A percentile compares a stretch with the other conserved stretches of the same genome.
Conservation (phyloP, 192 early-diverging fungal species). For the Coemansia sp. region DNA sequence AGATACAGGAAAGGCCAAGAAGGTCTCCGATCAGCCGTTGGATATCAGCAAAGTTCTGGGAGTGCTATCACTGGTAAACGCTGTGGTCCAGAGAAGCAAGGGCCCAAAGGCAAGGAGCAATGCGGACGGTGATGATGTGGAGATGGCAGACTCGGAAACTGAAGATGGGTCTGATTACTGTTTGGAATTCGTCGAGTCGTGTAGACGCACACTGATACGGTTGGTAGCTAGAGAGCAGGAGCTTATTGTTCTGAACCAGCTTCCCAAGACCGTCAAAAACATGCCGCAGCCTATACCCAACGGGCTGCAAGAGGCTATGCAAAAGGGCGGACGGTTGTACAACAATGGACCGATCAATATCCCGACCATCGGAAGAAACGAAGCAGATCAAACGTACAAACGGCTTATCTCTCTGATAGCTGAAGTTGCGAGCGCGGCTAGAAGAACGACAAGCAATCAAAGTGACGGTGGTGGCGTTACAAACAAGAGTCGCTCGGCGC, state of each 20-base stretch:
- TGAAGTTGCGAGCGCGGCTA: background rate
- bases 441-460: background rate
- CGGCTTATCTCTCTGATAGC: conserved; percentile 14
- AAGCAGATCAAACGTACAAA: conserved; percentile 12
- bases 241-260: conserved; percentile 33
- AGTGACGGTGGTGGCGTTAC: background rate
- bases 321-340: conserved; percentile 32
- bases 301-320: conserved; percentile 39
- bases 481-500: background rate
- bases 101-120: background rate
- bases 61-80: conserved; percentile 23
- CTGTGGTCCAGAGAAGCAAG: conserved; percentile 9
- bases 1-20: conserved; percentile 22
- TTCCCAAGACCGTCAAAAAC: conserved; percentile 40
- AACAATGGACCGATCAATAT: conserved; percentile 35
- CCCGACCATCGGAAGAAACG: background rate
- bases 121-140: background rate
- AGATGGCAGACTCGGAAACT: conserved; percentile 5
- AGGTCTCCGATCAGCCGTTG: conserved; percentile 29
- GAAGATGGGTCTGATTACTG: conserved; percentile 4
- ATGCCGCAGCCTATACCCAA: conserved; percentile 52
- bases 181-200: conserved; percentile 25
- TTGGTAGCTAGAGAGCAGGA: conserved; percentile 45
- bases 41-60: conserved; percentile 30
- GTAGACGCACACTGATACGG: conserved; percentile 21